A percentile compares a stretch with the other conserved stretches of the same genome.
Evolutionary conservation across 2,329 filamentous ascomycete genomes (phyloP).

Genomic region (Monosporascus sp.): DNA sequence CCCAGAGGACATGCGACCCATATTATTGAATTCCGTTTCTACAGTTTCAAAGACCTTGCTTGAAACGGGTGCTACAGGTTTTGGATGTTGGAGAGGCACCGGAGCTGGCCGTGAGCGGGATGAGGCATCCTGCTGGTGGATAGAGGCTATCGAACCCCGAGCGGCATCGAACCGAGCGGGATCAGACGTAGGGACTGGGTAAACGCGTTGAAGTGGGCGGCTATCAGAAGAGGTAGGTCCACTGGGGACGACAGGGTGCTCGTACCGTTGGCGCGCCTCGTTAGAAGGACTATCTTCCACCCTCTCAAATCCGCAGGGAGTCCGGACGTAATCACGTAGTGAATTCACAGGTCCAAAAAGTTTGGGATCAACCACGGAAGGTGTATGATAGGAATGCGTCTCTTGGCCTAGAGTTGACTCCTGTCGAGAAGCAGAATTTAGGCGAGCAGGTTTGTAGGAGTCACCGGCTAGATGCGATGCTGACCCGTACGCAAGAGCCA

Average conservation of each 20-base stretch:
- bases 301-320: conserved; percentile 50
- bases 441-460: neutral
- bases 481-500: neutral
- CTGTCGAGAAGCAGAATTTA: conserved; percentile 4
- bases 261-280: conserved; percentile 29
- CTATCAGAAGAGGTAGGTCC: conserved; percentile 31
- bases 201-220: conserved; percentile 55
- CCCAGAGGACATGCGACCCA: conserved; percentile 30
- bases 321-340: conserved; percentile 50
- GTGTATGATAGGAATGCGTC: conserved; percentile 24
- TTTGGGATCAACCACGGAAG: conserved; percentile 50
- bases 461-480: conserved; percentile 14
- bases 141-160: conserved; percentile 43
- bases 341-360: conserved; percentile 58
- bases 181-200: conserved; percentile 62
- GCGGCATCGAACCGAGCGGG: conserved; percentile 55
- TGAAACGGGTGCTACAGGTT: conserved; percentile 70
- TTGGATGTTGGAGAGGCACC: conserved; percentile 77
- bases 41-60: conserved; percentile 59
- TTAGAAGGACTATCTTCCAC: conserved; percentile 23
- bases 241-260: conserved; percentile 28
- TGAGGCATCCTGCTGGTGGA: conserved; percentile 31
- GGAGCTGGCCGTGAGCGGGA: conserved; percentile 47
- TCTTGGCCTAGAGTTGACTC: conserved; percentile 11
- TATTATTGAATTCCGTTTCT: conserved; percentile 31